A percentile compares a stretch with the other conserved stretches of the same genome.
phyloP scores from a whole-genome alignment of 805 yeast species.

The Cyberlindnera amylophila region DNA sequence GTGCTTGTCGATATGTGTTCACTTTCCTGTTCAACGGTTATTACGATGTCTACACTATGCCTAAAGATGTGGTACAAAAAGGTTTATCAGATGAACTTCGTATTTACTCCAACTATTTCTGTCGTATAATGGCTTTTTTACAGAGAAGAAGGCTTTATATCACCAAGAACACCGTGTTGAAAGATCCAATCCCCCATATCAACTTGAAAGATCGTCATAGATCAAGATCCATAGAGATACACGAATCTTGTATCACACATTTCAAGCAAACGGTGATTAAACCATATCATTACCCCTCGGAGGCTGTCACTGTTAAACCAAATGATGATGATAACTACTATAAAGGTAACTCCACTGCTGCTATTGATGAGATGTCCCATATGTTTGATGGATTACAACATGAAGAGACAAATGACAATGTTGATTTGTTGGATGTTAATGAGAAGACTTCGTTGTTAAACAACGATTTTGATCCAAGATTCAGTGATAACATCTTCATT shows the following conservation, averaged over 20 bases:
- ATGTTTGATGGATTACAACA: neutral
- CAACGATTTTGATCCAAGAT: conserved; percentile 26
- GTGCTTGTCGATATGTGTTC: conserved; percentile 21
- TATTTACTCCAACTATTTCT: conserved; percentile 17
- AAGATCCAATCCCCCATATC: conserved; percentile 21
- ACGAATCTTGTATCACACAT: conserved; percentile 19
- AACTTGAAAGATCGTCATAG: conserved; percentile 16
- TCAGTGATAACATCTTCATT: conserved; percentile 21
- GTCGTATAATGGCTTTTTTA: conserved; percentile 23
- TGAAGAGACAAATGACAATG: neutral
- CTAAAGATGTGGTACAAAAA: conserved; percentile 5
- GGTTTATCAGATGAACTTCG: conserved; percentile 10
- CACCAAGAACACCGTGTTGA: conserved; percentile 17
- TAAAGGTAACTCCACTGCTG: conserved; percentile 5
- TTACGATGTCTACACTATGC: conserved; percentile 12
- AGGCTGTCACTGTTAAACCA: conserved; percentile 2
- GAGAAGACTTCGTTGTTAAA: conserved; percentile 14
- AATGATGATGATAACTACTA: conserved; percentile 3
- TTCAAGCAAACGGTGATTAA: conserved; percentile 17
- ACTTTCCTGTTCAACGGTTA: conserved; percentile 23
- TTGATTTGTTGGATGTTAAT: conserved; percentile 13
- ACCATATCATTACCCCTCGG: conserved; percentile 22
- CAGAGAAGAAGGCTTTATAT: conserved; percentile 20
- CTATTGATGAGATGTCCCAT: neutral
- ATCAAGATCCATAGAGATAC: conserved; percentile 19